These are phyloP conservation scores for Plenodomus tracheiphilus DNA, from an alignment of 2,329 filamentous ascomycete species.

Conservation along the genomic window DNA sequence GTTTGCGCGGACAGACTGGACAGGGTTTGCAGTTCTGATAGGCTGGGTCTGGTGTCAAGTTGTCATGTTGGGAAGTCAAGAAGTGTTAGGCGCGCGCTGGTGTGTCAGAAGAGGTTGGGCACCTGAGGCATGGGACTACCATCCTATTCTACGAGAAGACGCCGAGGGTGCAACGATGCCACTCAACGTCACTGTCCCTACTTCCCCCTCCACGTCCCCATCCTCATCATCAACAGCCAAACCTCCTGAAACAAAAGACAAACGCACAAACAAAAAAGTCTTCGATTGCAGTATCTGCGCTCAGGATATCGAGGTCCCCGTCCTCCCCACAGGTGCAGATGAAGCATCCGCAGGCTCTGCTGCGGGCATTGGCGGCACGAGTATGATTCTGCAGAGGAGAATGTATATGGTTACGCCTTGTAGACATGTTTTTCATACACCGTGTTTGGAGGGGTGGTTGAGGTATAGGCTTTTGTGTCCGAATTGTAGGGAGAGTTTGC, in stretches of 20 bases:
- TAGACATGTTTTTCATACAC: slow-evolving; percentile 90
- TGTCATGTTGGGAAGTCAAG: slow-evolving; percentile 76
- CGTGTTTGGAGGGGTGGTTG: slow-evolving; percentile 96
- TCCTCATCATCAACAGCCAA: slow-evolving; percentile 11
- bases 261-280: slow-evolving; percentile 59
- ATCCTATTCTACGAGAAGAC: slow-evolving; percentile 83
- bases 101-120: slow-evolving; percentile 72
- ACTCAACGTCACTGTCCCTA: slow-evolving; percentile 60
- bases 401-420: slow-evolving; percentile 98
- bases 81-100: slow-evolving; percentile 85
- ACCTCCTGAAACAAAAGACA: slow-evolving; percentile 38
- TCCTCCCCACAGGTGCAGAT: slow-evolving; percentile 60
- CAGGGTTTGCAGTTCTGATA: slow-evolving; percentile 65
- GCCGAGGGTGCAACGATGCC: slow-evolving; percentile 77
- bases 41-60: slow-evolving; percentile 90
- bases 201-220: slow-evolving; percentile 11
- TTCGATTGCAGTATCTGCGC: slow-evolving; percentile 97
- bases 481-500: slow-evolving; percentile 87
- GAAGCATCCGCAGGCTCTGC: background rate
- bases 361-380: slow-evolving; percentile 41
- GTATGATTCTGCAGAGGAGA: slow-evolving; percentile 73
- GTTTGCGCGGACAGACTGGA: slow-evolving; percentile 70
- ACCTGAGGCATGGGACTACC: slow-evolving; percentile 85
- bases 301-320: slow-evolving; percentile 85
- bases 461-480: slow-evolving; percentile 89